phyloP scores from a whole-genome alignment of 1,139 yeast species.

The Geotrichum cucujoidarum region DNA sequence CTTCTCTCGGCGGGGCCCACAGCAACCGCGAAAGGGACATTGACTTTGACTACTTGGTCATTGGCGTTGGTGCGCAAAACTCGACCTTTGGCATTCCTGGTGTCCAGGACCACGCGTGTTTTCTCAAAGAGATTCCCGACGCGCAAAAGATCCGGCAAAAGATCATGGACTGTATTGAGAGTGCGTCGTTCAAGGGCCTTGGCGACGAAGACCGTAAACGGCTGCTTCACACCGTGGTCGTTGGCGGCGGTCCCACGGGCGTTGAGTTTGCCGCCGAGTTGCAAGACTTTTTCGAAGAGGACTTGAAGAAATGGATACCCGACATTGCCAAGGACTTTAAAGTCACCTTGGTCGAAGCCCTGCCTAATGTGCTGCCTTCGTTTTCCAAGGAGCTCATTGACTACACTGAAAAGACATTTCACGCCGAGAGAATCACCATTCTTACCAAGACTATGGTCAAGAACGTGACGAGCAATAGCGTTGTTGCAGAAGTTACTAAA shows the following conservation, averaged over 20 bases:
- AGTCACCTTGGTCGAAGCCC: conserved; percentile 83
- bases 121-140: conserved; percentile 82
- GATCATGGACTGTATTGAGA: conserved; percentile 76
- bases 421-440: conserved; percentile 72
- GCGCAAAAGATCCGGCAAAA: conserved; percentile 70
- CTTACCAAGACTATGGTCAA: conserved; percentile 83
- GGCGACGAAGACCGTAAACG: conserved; percentile 77
- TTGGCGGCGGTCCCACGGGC: conserved; percentile 97
- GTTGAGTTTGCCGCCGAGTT: conserved; percentile 94
- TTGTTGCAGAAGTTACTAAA: conserved; percentile 66
- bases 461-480: conserved; percentile 64
- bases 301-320: conserved; percentile 84
- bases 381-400: conserved; percentile 79
- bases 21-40: conserved; percentile 18
- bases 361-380: conserved; percentile 84
- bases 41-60: conserved; percentile 72
- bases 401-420: conserved; percentile 78
- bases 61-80: conserved; percentile 91
- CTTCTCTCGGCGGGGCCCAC: conserved; percentile 30
- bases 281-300: conserved; percentile 91
- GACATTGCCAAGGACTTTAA: conserved; percentile 73
- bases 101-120: conserved; percentile 78
- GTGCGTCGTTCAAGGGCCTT: conserved; percentile 69
- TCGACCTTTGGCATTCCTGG: conserved; percentile 93
- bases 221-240: conserved; percentile 75